Percentiles rank a stretch among this genome's conserved stretches.
Conservation (phyloP, 768 basidiomycete species). For the Lentinula guzmanii region DNA sequence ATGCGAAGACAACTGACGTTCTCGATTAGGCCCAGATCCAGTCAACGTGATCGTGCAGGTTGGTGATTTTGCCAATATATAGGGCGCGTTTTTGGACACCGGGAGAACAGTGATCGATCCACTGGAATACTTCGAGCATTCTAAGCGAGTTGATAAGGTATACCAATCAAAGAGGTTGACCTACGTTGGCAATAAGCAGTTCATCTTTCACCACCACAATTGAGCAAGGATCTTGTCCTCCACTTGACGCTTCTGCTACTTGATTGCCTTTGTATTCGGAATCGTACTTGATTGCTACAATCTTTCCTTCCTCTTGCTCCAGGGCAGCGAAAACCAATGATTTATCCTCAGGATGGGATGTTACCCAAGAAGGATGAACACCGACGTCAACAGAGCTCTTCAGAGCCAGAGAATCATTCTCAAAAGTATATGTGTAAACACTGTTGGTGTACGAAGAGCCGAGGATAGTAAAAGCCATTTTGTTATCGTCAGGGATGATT, state of each 20-base stretch:
- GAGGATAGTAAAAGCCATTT: slow-evolving; percentile 32
- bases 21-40: slow-evolving; percentile 56
- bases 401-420: slow-evolving; percentile 44
- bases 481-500: not conserved
- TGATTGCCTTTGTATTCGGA: slow-evolving; percentile 45
- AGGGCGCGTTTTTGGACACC: slow-evolving; percentile 41
- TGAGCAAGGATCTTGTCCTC: slow-evolving; percentile 61
- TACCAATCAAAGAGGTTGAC: slow-evolving; percentile 21
- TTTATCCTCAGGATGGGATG: slow-evolving; percentile 47
- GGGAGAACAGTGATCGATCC: slow-evolving; percentile 56
- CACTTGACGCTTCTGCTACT: slow-evolving; percentile 43
- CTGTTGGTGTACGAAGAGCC: slow-evolving; percentile 62
- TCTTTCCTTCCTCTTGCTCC: slow-evolving; percentile 61
- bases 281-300: slow-evolving; percentile 55
- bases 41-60: slow-evolving; percentile 32
- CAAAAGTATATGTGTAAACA: slow-evolving; percentile 60
- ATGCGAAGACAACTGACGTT: slow-evolving; percentile 68
- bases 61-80: slow-evolving; percentile 28
- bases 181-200: slow-evolving; percentile 66
- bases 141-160: not conserved
- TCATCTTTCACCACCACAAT: slow-evolving; percentile 51
- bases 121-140: slow-evolving; percentile 53
- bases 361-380: slow-evolving; percentile 73
- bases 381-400: slow-evolving; percentile 44
- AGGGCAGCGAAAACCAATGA: slow-evolving; percentile 61